A percentile compares a stretch with the other conserved stretches of the same genome.
Evolutionary conservation across 345 rosid genomes (phyloP).

Genomic region (Geranium brycei): DNA sequence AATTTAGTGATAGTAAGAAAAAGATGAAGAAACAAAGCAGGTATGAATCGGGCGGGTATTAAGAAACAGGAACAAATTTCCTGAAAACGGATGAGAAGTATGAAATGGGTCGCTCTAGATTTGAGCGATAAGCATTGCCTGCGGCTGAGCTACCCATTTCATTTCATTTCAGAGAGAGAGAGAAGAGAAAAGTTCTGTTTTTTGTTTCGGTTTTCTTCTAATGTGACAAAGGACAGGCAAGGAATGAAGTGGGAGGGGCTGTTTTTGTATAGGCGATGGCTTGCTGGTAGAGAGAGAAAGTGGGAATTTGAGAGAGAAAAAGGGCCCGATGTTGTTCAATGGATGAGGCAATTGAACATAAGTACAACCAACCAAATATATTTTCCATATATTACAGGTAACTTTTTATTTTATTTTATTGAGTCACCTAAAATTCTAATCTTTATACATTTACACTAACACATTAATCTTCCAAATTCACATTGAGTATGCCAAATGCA

Average conservation of each 20-base stretch:
- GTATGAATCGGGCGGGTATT: background rate
- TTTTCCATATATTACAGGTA: too few species aligned
- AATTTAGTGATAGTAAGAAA: background rate
- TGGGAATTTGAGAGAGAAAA: too few species aligned
- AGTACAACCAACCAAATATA: too few species aligned
- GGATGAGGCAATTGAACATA: too few species aligned
- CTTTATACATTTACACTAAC: too few species aligned
- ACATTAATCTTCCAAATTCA: too few species aligned
- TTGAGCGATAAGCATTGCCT: background rate
- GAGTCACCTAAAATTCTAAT: too few species aligned
- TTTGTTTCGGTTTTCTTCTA: background rate
- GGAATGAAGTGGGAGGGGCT: background rate
- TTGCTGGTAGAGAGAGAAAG: too few species aligned
- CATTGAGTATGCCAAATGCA: too few species aligned
- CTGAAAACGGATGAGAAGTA: background rate
- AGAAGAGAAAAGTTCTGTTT: background rate
- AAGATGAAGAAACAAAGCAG: too few species aligned
- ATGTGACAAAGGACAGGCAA: background rate
- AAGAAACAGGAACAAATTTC: background rate
- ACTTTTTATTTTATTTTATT: too few species aligned
- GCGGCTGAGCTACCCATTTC: background rate
- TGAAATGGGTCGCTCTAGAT: background rate
- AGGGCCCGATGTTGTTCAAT: too few species aligned
- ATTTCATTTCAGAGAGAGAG: background rate
- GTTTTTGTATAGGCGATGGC: background rate